phyloP scores from a whole-genome alignment of 1,284 basidiomycete species.

The Exsudoporus floridanus region DNA sequence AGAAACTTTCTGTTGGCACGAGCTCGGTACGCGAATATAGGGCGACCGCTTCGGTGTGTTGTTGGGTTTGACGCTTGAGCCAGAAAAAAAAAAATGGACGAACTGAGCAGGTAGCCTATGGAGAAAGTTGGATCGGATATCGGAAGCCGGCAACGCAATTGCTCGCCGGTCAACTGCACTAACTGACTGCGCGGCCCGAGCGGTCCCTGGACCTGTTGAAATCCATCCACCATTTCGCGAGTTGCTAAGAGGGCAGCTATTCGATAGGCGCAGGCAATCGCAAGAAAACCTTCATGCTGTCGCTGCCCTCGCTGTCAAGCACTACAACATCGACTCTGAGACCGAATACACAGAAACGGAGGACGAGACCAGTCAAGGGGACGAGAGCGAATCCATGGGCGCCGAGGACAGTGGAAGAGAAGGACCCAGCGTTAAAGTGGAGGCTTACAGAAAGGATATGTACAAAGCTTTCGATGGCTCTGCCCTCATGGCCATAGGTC shows the following conservation, averaged over 20 bases:
- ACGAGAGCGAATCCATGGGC: conserved; percentile 15
- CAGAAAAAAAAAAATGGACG: not conserved
- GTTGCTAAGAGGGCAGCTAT: conserved; percentile 55
- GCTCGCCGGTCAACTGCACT: conserved; percentile 8
- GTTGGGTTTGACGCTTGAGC: not conserved
- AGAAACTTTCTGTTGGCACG: not conserved
- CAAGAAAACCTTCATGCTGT: conserved; percentile 27
- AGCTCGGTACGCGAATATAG: not conserved
- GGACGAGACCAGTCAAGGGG: conserved; percentile 24
- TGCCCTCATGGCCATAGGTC: conserved; percentile 68
- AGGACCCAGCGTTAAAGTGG: conserved; percentile 3
- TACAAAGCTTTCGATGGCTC: conserved; percentile 72
- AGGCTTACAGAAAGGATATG: conserved; percentile 53
- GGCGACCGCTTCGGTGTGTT: not conserved
- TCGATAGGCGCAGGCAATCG: conserved; percentile 36
- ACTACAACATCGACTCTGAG: conserved; percentile 16
- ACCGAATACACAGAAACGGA: conserved; percentile 21
- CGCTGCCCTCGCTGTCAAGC: conserved; percentile 9
- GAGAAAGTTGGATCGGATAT: conserved; percentile 22
- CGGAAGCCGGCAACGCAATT: conserved; percentile 24
- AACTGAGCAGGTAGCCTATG: not conserved
- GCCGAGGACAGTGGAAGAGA: conserved; percentile 14
- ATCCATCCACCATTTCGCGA: conserved; percentile 65
- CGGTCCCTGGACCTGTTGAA: conserved; percentile 76
- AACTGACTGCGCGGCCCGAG: too few species aligned